Conservation (phyloP, 2,329 filamentous ascomycete species). For the Aspergillus persii region DNA sequence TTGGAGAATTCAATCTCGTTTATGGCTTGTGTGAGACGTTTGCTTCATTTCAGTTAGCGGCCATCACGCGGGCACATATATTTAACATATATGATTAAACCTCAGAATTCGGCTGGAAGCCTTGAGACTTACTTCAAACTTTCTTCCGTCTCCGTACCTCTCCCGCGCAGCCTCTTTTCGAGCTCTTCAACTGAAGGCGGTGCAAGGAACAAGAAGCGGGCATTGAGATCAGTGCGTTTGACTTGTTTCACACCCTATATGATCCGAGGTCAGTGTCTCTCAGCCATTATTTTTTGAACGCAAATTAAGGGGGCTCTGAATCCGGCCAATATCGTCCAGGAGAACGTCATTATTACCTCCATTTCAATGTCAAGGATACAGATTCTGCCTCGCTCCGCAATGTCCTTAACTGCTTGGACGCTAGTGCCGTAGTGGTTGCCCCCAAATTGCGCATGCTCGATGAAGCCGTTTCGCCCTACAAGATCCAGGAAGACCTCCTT, state of each 20-base stretch:
- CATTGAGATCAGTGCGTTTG: slow-evolving; percentile 69
- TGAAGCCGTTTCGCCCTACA: slow-evolving; percentile 69
- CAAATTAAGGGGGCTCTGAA: neutral
- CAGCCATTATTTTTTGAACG: neutral
- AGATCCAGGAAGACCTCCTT: slow-evolving; percentile 66
- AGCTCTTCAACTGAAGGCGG: slow-evolving; percentile 74
- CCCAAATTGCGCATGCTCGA: slow-evolving; percentile 84
- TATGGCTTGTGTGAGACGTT: slow-evolving; percentile 68
- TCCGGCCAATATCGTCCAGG: neutral
- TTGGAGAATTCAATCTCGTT: slow-evolving; percentile 72
- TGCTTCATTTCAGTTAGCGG: slow-evolving; percentile 25
- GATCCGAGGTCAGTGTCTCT: slow-evolving; percentile 2
- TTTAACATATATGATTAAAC: neutral
- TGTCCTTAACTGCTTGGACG: slow-evolving; percentile 73
- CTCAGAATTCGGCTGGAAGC: neutral
- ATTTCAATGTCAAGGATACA: slow-evolving; percentile 96
- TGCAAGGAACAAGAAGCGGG: slow-evolving; percentile 80
- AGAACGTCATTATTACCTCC: slow-evolving; percentile 59
- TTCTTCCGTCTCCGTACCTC: slow-evolving; percentile 76
- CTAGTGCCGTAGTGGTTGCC: slow-evolving; percentile 86
- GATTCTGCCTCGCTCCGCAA: slow-evolving; percentile 67
- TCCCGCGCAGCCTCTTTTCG: slow-evolving; percentile 69
- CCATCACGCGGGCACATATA: neutral
- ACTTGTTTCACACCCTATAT: slow-evolving; percentile 84
- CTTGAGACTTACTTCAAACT: slow-evolving; percentile 46